phyloP scores from a whole-genome alignment of 148 eudicot genomes.

The Vaccinium myrtillus region DNA sequence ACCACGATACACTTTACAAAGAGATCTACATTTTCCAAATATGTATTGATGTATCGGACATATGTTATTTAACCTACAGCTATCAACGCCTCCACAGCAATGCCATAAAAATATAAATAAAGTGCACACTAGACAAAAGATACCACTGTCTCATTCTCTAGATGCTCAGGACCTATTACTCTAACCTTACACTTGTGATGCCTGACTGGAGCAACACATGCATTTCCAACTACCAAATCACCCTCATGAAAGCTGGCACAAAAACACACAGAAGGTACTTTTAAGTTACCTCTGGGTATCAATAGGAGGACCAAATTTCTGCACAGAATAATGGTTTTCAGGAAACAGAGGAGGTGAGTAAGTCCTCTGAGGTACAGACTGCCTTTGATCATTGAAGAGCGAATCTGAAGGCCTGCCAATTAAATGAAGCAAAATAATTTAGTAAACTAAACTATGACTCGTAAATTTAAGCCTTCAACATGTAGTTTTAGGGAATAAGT shows the following conservation, averaged over 20 bases:
- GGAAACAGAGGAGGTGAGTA: constrained; percentile 23
- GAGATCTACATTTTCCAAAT: not conserved
- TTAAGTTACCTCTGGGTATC: constrained; percentile 25
- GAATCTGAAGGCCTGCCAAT: constrained; percentile 23
- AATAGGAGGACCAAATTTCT: constrained; percentile 10
- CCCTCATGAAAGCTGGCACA: not conserved
- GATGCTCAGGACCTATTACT: not conserved
- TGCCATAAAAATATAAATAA: not conserved
- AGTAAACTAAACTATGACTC: constrained; percentile 11
- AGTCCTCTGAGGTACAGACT: constrained; percentile 19
- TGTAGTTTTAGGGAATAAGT: not conserved
- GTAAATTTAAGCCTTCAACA: constrained; percentile 2
- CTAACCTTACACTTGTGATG: not conserved
- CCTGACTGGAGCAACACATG: not conserved
- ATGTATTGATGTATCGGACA: not conserved
- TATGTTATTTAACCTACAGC: not conserved
- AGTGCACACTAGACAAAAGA: not conserved
- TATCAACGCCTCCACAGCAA: not conserved
- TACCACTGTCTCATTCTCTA: not conserved
- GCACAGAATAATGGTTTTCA: constrained; percentile 21
- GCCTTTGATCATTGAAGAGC: constrained; percentile 20
- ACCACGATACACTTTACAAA: not conserved
- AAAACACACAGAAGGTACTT: not conserved
- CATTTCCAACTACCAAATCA: not conserved
- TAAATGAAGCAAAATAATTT: constrained; percentile 9